Percentiles rank a stretch among this genome's conserved stretches.
Conservation (phyloP, 768 basidiomycete species). For the Strobilomyces echinocephalus region DNA sequence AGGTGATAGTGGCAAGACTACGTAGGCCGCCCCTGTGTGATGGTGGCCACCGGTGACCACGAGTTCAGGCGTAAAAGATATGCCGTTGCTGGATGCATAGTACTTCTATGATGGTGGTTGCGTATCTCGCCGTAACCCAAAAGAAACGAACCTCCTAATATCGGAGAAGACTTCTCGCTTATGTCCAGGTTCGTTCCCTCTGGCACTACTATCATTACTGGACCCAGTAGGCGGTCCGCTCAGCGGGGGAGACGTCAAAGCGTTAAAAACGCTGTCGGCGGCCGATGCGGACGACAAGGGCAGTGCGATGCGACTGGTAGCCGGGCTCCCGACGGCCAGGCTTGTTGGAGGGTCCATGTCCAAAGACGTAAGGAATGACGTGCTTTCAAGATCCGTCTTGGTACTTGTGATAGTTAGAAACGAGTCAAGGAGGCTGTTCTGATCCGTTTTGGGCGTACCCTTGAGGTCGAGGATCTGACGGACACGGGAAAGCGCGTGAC, state of each 20-base stretch:
- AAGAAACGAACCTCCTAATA: constrained; percentile 82
- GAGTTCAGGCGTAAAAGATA: background rate
- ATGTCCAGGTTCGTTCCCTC: constrained; percentile 40
- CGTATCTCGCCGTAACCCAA: constrained; percentile 76
- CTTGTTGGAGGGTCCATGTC: constrained; percentile 88
- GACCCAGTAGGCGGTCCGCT: constrained; percentile 62
- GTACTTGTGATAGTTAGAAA: constrained; percentile 94
- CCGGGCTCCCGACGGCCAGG: constrained; percentile 60
- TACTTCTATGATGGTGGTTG: constrained; percentile 22
- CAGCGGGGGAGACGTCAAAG: constrained; percentile 54
- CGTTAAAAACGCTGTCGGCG: constrained; percentile 54
- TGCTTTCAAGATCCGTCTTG: constrained; percentile 79
- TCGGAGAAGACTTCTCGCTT: constrained; percentile 85
- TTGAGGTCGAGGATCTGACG: constrained; percentile 90
- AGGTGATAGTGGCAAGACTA: constrained; percentile 13
- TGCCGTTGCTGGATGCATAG: background rate
- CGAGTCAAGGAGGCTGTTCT: constrained; percentile 85
- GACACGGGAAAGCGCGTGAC: background rate
- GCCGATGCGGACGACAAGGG: constrained; percentile 35
- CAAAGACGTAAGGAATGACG: constrained; percentile 87
- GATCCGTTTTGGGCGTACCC: constrained; percentile 80
- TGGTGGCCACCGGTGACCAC: background rate
- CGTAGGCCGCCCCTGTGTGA: background rate
- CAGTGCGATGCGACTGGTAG: constrained; percentile 56
- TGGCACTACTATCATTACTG: constrained; percentile 40